These are phyloP conservation scores for Ramaria sp. DNA, from an alignment of 768 basidiomycete genomes.

Conservation along the genomic window DNA sequence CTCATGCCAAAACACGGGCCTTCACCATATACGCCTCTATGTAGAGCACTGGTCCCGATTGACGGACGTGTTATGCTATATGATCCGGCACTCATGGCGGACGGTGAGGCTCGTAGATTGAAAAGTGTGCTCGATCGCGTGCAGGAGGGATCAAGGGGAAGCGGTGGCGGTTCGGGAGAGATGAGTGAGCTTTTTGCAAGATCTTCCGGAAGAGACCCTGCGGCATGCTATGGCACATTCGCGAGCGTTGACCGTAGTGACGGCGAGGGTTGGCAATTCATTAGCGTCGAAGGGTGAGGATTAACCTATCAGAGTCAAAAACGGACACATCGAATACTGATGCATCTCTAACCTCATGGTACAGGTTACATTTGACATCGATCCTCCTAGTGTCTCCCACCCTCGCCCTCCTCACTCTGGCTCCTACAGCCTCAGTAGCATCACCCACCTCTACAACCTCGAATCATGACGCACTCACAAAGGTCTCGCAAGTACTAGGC, in stretches of 20 bases:
- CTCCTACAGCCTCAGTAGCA: background rate
- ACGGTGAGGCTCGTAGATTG: constrained; percentile 2
- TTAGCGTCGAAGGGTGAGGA: background rate
- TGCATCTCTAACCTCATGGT: background rate
- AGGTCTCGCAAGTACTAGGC: background rate
- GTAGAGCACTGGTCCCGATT: background rate
- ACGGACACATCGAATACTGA: background rate
- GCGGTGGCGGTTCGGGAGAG: background rate
- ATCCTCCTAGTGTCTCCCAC: background rate
- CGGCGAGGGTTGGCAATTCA: constrained; percentile 1
- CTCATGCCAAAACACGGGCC: background rate
- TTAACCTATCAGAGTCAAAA: background rate
- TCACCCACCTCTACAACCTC: background rate
- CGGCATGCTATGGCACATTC: background rate
- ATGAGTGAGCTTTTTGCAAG: background rate
- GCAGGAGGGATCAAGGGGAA: background rate
- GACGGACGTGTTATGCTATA: background rate
- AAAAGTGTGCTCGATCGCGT: background rate
- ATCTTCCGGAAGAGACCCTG: background rate
- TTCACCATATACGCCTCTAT: background rate
- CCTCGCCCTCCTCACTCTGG: background rate
- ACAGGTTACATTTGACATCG: background rate
- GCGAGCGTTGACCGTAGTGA: background rate
- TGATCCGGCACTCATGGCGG: background rate
- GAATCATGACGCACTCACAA: background rate